Conservation (phyloP, 176 grass and related monocot genomes). For the Ampelocalamus luodianensis region DNA sequence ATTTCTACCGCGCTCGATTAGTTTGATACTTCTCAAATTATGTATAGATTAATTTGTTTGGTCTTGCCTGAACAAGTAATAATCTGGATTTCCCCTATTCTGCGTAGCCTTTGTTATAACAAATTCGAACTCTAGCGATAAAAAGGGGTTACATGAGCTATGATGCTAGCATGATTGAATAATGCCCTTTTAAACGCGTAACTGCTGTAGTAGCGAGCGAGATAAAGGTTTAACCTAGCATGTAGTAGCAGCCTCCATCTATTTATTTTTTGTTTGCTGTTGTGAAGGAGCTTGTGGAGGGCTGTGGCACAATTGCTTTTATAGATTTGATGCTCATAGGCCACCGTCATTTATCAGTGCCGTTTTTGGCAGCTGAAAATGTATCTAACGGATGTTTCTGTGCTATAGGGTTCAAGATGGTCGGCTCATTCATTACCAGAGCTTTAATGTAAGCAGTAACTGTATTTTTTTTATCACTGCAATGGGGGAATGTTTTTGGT, state of each 20-base stretch:
- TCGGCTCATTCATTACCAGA: conserved; percentile 63
- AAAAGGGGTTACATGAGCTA: neutral
- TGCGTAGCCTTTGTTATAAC: neutral
- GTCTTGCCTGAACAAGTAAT: neutral
- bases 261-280: neutral
- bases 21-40: neutral
- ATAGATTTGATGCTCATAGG: neutral
- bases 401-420: conserved; percentile 59
- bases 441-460: conserved; percentile 61
- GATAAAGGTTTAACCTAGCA: neutral
- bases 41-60: conserved; percentile 1
- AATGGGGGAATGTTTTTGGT: neutral
- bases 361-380: neutral
- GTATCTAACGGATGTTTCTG: conserved; percentile 30
- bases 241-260: neutral
- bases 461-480: neutral
- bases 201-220: neutral
- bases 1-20: neutral
- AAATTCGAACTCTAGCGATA: neutral
- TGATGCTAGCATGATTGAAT: conserved; percentile 15
- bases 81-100: neutral
- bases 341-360: neutral
- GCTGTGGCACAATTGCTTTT: neutral
- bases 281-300: neutral
- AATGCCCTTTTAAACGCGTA: neutral